Evolutionary conservation across 2,329 filamentous ascomycete species (phyloP).

Genomic region (Xylariaceae sp.): DNA sequence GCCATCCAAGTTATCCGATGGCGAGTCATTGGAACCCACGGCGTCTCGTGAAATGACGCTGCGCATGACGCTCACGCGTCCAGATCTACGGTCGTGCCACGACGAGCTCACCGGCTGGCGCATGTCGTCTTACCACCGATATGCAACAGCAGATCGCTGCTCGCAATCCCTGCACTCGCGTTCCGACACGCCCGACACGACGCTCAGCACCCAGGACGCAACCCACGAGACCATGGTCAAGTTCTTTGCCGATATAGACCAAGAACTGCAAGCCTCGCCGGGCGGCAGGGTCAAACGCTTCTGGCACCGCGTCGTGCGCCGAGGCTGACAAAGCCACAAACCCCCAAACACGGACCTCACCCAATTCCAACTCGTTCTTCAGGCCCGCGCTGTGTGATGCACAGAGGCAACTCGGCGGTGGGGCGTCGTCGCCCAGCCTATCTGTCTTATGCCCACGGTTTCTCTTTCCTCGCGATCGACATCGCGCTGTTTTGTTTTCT

Average conservation of each 20-base stretch:
- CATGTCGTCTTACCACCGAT: constrained; percentile 32
- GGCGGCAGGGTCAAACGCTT: constrained; percentile 59
- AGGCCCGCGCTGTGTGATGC: no score
- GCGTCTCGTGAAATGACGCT: constrained; percentile 87
- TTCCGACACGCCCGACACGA: constrained; percentile 34
- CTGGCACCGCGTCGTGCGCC: constrained; percentile 58
- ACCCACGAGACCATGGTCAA: constrained; percentile 54
- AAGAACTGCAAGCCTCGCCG: constrained; percentile 41
- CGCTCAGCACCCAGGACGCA: constrained; percentile 31
- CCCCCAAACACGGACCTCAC: no score
- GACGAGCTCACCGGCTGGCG: constrained; percentile 72
- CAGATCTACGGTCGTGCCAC: constrained; percentile 77
- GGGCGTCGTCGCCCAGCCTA: neutral
- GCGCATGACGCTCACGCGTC: constrained; percentile 89
- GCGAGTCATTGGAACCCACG: constrained; percentile 51
- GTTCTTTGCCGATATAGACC: constrained; percentile 53
- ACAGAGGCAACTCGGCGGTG: no score
- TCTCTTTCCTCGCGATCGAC: neutral
- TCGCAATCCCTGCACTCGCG: constrained; percentile 26
- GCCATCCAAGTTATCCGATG: constrained; percentile 33
- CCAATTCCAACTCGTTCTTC: neutral
- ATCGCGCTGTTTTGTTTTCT: constrained; percentile 10
- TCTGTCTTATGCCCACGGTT: constrained; percentile 1
- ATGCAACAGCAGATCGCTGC: constrained; percentile 29
- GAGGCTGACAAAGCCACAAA: constrained; percentile 26